Percentiles rank a stretch among this genome's conserved stretches.
These are phyloP conservation scores for Saccharomycopsis fodiens DNA, from an alignment of 805 yeast genomes.

Conservation along the genomic window DNA sequence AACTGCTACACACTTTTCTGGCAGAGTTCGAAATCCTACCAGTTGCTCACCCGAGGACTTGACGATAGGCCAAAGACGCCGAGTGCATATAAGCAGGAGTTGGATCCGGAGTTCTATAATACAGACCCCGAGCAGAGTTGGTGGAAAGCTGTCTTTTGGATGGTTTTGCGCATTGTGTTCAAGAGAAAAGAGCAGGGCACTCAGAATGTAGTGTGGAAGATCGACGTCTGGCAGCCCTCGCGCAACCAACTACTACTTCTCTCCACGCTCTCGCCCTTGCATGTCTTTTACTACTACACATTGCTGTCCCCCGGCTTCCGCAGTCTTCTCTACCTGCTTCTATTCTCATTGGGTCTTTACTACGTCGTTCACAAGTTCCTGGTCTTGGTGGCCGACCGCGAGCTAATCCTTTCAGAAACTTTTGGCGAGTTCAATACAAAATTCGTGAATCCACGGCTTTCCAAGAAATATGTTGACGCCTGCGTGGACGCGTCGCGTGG, in stretches of 20 bases:
- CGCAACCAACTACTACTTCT: conserved; percentile 45
- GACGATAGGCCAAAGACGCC: conserved; percentile 7
- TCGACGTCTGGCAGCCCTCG: conserved; percentile 63
- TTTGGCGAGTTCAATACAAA: conserved; percentile 57
- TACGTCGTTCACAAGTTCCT: conserved; percentile 38
- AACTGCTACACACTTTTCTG: conserved; percentile 3
- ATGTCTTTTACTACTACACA: conserved; percentile 34
- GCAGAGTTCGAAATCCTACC: conserved; percentile 3
- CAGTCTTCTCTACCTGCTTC: conserved; percentile 22
- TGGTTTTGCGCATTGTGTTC: not conserved
- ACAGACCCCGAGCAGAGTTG: not conserved
- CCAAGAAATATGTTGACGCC: conserved; percentile 49
- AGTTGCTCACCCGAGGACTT: conserved; percentile 3
- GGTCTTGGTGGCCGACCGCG: conserved; percentile 47
- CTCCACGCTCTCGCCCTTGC: conserved; percentile 53
- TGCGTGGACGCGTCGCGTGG: conserved; percentile 44
- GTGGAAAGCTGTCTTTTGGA: not conserved
- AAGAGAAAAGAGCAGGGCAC: not conserved
- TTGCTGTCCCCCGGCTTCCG: conserved; percentile 22
- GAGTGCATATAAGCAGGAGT: conserved; percentile 10
- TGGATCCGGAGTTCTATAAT: not conserved
- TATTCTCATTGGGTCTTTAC: conserved; percentile 29
- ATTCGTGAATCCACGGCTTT: conserved; percentile 50
- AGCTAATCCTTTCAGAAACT: conserved; percentile 50
- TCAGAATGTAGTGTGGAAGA: conserved; percentile 33